phyloP scores from a whole-genome alignment of 176 grass and related monocot genomes.

The maize (Zea mays) region Zm-B73-REFERENCE-NAM-5.0 NC_050102.1:3148501-3149000 shows the following conservation, averaged over 20 bases:
- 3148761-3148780: constrained; percentile 12
- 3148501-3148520: not conserved
- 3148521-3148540: not conserved
- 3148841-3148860: constrained; percentile 37
- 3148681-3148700: constrained; percentile 52
- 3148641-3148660: constrained; percentile 38
- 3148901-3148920: constrained; percentile 22
- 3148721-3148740: constrained; percentile 11
- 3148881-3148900: constrained; percentile 22
- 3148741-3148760: constrained; percentile 23
- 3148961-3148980: not conserved
- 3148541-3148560: not conserved
- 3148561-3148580: not conserved
- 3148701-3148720: constrained; percentile 41
- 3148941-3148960: not conserved
- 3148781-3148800: not conserved
- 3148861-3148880: constrained; percentile 7
- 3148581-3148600: not conserved
- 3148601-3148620: not conserved
- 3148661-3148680: constrained; percentile 74
- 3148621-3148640: not conserved
- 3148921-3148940: not conserved
- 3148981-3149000: not conserved
- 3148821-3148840: constrained; percentile 33
- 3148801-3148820: constrained; percentile 31